Base-by-base conservation (phyloP, 176 grass and related monocot genomes). In the Lolium perenne region DNA sequence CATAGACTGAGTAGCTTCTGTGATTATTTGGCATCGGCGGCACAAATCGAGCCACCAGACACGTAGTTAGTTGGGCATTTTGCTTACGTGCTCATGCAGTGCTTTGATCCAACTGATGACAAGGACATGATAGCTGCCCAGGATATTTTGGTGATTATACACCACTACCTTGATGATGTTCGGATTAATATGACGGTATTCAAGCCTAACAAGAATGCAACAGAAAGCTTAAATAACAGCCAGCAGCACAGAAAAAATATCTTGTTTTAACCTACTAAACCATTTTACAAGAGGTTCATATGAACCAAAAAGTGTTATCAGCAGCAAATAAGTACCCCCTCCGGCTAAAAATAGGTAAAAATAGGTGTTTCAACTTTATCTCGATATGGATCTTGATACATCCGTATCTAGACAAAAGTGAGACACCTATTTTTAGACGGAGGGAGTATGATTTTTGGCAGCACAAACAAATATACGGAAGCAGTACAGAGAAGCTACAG, bases 21-120 rank as follows among this genome's bases (percentile, higher is more conserved):
- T 80, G 47, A 29, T 56, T 55, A 85, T 81, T 17, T 89, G 87
- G 22, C 38, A 76, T 68, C 5, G n/a, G 81, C 40, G 84, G 26
- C 84, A 58, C 58, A 14, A 29, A 68, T 67, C 5, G 26, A 16
- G 63, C 63, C 29, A 14, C 29, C 5, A 2, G 62, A 58, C 56
- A 57, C 35, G 26, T 64, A 21, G 29, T 38, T 32, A 11, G 25
- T 32, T 45, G 16, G 29, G 41, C 1, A 43, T 38, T 47, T 10
- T 84, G 70, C 21, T 51, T 53, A 22, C n/a, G 3, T 45, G 57
- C 29, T 46, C 17, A 50, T 43, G 56, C 38, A 41, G 47, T 41
- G 6, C 22, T 86, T 79, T 79, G 38, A 57, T 74, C 41, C n/a
- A 87, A 46, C 3, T 38, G 53, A 67, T 41, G 89, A 88, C n/a